Evolutionary conservation across 1,284 basidiomycete genomes (phyloP).

Genomic region (Thelephora terrestris): DNA sequence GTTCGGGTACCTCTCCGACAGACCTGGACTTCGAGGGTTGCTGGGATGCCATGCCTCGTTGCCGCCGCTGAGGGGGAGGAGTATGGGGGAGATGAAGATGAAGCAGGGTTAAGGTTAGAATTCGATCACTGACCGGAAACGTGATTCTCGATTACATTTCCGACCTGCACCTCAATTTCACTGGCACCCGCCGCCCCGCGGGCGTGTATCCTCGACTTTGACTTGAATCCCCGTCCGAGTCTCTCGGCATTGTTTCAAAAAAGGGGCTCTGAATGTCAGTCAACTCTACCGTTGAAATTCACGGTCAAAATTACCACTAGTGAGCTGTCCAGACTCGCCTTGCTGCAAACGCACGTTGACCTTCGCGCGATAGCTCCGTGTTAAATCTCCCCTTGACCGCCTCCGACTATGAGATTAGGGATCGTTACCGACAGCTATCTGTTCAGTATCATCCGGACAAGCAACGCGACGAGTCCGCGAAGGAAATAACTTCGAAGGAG

Average conservation of each 20-base stretch:
- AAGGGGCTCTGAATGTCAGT: neutral
- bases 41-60: neutral
- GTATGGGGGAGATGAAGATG: neutral
- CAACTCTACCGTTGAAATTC: neutral
- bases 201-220: too few species aligned
- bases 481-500: conserved; percentile 48
- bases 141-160: too few species aligned
- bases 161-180: too few species aligned
- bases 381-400: conserved; percentile 60
- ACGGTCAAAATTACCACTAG: conserved; percentile 1
- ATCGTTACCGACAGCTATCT: conserved; percentile 60
- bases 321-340: neutral
- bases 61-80: neutral
- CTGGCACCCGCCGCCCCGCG: too few species aligned
- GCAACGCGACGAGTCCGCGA: conserved; percentile 50
- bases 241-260: too few species aligned
- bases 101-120: neutral
- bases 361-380: conserved; percentile 35
- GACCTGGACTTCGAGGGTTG: neutral
- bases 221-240: too few species aligned
- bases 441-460: conserved; percentile 84
- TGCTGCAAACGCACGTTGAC: neutral
- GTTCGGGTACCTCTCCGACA: conserved; percentile 19
- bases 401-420: conserved; percentile 57
- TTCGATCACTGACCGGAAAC: neutral